These are phyloP conservation scores for Closterium sp. DNA, from an alignment of 139 green algal genomes.

Conservation along the genomic window DNA sequence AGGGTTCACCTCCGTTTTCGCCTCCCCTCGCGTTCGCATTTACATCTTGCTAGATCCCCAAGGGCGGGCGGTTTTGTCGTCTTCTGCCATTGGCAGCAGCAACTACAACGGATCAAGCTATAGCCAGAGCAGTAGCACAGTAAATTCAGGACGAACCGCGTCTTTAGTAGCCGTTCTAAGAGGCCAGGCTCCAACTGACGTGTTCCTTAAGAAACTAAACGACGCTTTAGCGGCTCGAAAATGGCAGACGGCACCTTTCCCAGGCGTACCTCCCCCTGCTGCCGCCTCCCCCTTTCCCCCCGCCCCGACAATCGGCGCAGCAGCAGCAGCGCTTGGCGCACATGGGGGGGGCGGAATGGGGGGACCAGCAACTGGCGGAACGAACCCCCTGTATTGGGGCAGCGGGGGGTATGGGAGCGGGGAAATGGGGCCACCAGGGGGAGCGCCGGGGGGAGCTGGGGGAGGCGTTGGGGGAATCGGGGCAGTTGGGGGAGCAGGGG, in stretches of 20 bases:
- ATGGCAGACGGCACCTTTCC: background rate
- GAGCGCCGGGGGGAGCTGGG: too few relatives aligned
- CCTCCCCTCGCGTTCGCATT: conserved; percentile 28
- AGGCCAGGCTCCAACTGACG: background rate
- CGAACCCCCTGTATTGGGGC: conserved; percentile 2
- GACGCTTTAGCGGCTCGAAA: background rate
- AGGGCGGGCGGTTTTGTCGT: background rate
- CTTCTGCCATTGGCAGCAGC: background rate
- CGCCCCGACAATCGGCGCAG: background rate
- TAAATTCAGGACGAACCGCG: background rate
- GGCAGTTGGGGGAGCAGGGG: background rate
- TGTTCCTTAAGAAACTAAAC: background rate
- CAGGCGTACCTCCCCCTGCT: background rate
- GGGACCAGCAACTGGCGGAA: background rate
- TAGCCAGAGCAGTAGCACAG: background rate
- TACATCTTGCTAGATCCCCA: conserved; percentile 4
- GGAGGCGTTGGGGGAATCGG: too few relatives aligned
- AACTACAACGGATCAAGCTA: background rate
- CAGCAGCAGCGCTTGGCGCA: background rate
- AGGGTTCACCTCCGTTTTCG: conserved; percentile 26
- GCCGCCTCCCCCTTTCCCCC: background rate
- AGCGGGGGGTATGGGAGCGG: background rate
- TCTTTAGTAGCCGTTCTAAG: background rate
- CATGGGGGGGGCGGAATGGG: background rate
- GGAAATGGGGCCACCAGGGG: background rate